These are phyloP conservation scores for Bassia scoparia DNA, from an alignment of 148 eudicot genomes.

Conservation along the genomic window DNA sequence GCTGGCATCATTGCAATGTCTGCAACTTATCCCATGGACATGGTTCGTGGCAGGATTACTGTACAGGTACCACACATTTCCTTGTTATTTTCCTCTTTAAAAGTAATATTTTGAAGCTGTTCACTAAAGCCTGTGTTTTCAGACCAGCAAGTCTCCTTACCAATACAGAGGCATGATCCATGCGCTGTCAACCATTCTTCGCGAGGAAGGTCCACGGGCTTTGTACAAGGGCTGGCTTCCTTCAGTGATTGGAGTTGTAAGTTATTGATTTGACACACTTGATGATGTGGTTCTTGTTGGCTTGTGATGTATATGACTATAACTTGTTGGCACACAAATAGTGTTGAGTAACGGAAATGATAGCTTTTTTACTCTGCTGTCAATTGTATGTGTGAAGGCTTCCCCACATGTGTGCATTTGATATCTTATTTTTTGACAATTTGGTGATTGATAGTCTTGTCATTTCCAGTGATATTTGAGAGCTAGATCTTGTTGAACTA, in stretches of 20 bases:
- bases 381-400: no score
- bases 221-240: constrained; percentile 96
- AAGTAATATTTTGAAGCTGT: not conserved
- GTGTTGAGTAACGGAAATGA: not conserved
- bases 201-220: constrained; percentile 87
- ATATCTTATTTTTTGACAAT: not conserved
- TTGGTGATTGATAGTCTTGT: not conserved
- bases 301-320: not conserved
- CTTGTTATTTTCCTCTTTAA: not conserved
- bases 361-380: constrained; percentile 1
- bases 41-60: constrained; percentile 85
- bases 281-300: not conserved
- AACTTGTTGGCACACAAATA: not conserved
- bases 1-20: constrained; percentile 98
- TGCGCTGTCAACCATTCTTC: constrained; percentile 78
- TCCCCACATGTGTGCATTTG: not conserved
- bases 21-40: constrained; percentile 90
- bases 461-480: constrained; percentile 11
- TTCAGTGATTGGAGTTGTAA: constrained; percentile 89
- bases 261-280: constrained; percentile 17
- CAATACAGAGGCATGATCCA: constrained; percentile 86
- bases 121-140: constrained; percentile 23
- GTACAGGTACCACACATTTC: constrained; percentile 56
- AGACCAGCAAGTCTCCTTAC: constrained; percentile 75
- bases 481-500: constrained; percentile 11